Conservation (phyloP, 2,329 filamentous ascomycete species). For the Westerdykella aurantiaca region DNA sequence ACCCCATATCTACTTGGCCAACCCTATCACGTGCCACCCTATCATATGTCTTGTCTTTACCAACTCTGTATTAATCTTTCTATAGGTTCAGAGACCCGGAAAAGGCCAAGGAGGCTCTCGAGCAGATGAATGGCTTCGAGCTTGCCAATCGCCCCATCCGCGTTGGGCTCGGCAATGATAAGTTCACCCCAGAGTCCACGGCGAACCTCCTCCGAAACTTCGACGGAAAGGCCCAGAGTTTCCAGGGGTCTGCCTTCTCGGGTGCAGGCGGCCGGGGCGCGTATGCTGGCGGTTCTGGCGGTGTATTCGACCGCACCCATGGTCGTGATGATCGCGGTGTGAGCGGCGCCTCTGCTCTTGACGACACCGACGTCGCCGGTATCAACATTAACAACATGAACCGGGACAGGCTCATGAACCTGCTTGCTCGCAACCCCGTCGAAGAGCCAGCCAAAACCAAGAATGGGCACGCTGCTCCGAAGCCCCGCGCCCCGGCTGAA, state of each 20-base stretch:
- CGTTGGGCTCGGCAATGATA: constrained; percentile 99
- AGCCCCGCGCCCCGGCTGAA: constrained; percentile 73
- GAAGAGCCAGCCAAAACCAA: constrained; percentile 62
- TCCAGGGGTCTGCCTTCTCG: constrained; percentile 86
- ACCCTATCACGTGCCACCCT: too few species aligned
- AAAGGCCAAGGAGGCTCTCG: constrained; percentile 87
- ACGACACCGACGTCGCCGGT: constrained; percentile 94
- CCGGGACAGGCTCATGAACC: constrained; percentile 96
- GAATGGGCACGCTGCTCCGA: constrained; percentile 56
- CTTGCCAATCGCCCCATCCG: constrained; percentile 94
- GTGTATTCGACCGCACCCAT: constrained; percentile 82
- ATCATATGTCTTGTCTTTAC: too few species aligned
- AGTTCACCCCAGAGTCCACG: constrained; percentile 97
- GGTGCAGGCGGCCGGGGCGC: constrained; percentile 82
- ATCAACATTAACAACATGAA: constrained; percentile 99
- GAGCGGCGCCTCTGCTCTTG: constrained; percentile 85
- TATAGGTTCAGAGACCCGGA: constrained; percentile 83
- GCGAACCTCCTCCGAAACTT: constrained; percentile 88
- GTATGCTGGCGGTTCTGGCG: constrained; percentile 64
- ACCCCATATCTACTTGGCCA: not conserved
- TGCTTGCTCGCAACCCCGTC: constrained; percentile 74
- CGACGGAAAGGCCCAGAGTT: constrained; percentile 57
- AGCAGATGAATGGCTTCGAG: constrained; percentile 99
- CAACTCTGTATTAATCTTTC: constrained; percentile 8
- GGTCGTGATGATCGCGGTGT: constrained; percentile 83